Conservation (phyloP, 257 asterid genomes). For the Jaltomata sinuosa region DNA sequence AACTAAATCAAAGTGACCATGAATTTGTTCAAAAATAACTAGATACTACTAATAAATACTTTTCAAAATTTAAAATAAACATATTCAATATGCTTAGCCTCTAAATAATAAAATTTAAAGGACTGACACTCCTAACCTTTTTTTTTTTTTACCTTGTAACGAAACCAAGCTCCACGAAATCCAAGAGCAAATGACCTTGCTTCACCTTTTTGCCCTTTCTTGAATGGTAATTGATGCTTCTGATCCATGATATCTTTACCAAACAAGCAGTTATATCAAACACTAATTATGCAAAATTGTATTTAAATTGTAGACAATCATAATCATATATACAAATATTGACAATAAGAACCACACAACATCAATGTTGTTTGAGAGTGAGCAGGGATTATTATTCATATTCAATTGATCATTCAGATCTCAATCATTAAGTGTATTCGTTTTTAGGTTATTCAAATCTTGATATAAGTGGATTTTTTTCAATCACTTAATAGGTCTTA, state of each 20-base stretch:
- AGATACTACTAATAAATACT: neutral
- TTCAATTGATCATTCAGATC: neutral
- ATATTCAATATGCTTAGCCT: neutral
- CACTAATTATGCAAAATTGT: neutral
- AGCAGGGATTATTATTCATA: neutral
- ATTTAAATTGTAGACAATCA: neutral
- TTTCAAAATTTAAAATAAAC: neutral
- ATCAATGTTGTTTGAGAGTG: neutral
- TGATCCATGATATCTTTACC: neutral
- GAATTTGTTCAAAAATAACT: neutral
- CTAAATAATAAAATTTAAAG: neutral
- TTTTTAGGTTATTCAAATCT: neutral
- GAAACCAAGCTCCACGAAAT: constrained; percentile 21
- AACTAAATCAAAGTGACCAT: neutral
- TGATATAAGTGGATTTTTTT: neutral
- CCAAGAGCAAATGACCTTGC: constrained; percentile 7
- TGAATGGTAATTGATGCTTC: neutral
- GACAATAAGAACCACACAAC: neutral
- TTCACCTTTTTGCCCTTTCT: constrained; percentile 13
- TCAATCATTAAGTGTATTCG: neutral
- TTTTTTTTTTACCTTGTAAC: constrained; percentile 1
- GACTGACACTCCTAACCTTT: neutral
- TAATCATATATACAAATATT: neutral
- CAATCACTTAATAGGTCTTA: neutral
- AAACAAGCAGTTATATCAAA: neutral